Conservation (phyloP, 225 moss, liverwort and hornwort genomes). For the Polytrichum formosum region DNA sequence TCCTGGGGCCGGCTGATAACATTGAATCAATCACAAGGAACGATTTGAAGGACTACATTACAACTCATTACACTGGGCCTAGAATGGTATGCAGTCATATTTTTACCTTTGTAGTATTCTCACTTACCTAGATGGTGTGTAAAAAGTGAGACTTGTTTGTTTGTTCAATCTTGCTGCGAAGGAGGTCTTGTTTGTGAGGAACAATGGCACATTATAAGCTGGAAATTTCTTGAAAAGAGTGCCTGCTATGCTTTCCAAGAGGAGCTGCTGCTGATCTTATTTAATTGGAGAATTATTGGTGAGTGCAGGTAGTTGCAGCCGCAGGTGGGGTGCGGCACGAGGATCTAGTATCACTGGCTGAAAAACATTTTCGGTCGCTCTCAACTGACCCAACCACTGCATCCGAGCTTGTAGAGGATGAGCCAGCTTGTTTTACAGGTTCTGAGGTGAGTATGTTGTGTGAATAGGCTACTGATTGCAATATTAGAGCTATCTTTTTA, state of each 20-base stretch:
- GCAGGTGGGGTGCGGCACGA: constrained; percentile 71
- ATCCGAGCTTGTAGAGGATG: constrained; percentile 42
- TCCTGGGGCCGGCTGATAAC: constrained; percentile 62
- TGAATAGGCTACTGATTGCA: background rate
- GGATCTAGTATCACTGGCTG: constrained; percentile 52
- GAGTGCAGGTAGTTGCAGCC: constrained; percentile 62
- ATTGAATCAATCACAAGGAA: constrained; percentile 57
- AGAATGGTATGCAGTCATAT: constrained; percentile 46
- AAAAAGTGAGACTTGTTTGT: too few relatives aligned
- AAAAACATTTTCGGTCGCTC: constrained; percentile 44
- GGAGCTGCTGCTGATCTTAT: background rate
- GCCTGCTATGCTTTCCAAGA: too few relatives aligned
- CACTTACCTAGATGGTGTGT: background rate
- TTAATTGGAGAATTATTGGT: background rate
- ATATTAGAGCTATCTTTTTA: background rate
- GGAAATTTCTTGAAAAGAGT: too few relatives aligned
- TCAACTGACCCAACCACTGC: constrained; percentile 48
- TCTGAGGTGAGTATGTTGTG: constrained; percentile 41
- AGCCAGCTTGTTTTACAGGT: constrained; percentile 72
- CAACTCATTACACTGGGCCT: constrained; percentile 68
- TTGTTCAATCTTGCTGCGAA: too few relatives aligned
- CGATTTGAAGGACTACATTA: constrained; percentile 61
- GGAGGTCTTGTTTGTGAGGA: background rate
- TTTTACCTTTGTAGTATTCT: background rate
- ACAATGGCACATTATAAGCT: background rate